Evolutionary conservation across 306 rosid species (phyloP).

Genomic region (Lathyrus sativus): DNA sequence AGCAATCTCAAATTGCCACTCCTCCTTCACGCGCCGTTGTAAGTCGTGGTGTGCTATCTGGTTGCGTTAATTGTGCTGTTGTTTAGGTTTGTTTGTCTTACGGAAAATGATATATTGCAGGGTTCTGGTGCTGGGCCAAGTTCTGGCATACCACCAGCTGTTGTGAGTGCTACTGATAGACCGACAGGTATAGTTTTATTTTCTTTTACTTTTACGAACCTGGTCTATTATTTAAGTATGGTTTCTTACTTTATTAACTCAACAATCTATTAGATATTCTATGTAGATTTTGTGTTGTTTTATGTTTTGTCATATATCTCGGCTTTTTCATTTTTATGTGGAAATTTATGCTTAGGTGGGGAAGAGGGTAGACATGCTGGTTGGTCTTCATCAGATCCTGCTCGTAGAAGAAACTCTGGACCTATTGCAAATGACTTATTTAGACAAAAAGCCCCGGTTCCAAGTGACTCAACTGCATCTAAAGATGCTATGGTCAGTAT

Average conservation of each 20-base stretch:
- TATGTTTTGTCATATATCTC: conserved; percentile 1
- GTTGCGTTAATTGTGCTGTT: conserved; percentile 12
- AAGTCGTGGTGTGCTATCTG: conserved; percentile 39
- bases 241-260: neutral
- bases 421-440: conserved; percentile 64
- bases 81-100: conserved; percentile 34
- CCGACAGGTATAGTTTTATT: conserved; percentile 53
- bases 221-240: conserved; percentile 20
- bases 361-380: conserved; percentile 75
- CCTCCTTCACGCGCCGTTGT: conserved; percentile 73
- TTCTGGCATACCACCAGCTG: conserved; percentile 75
- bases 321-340: conserved; percentile 9
- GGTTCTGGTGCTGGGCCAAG: conserved; percentile 90
- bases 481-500: conserved; percentile 66
- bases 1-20: conserved; percentile 82
- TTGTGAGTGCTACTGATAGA: conserved; percentile 77
- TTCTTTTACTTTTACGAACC: neutral
- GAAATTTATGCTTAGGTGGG: conserved; percentile 57
- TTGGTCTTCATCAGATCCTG: conserved; percentile 73
- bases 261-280: conserved; percentile 2
- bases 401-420: conserved; percentile 83
- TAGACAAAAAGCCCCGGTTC: conserved; percentile 65
- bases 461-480: conserved; percentile 58
- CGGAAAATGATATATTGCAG: conserved; percentile 46
- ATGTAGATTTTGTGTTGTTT: neutral